Percentiles rank a stretch among this genome's conserved stretches.
phyloP scores from a whole-genome alignment of 306 rosid genomes.

The Trifolium pratense region DNA sequence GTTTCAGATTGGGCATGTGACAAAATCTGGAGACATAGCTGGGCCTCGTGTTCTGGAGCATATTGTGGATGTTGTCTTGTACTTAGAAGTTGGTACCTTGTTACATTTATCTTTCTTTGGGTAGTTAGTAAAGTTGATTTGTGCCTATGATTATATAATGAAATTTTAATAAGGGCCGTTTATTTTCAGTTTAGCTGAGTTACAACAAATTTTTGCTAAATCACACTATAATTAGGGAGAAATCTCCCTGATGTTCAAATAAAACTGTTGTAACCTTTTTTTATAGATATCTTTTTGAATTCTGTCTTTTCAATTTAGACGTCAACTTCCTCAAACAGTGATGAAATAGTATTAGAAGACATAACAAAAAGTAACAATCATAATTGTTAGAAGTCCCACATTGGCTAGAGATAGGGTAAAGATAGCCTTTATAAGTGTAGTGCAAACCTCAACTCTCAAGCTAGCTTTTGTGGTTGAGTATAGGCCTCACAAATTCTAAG shows the following conservation, averaged over 20 bases:
- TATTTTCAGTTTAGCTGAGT: conserved; percentile 37
- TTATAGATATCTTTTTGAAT: background rate
- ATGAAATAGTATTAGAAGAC: conserved; percentile 3
- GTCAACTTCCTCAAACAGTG: conserved; percentile 8
- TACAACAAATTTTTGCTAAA: background rate
- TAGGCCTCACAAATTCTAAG: too few species aligned
- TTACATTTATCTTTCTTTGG: conserved; percentile 42
- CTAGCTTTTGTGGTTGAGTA: too few species aligned
- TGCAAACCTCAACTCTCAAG: too few species aligned
- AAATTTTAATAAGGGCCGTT: background rate
- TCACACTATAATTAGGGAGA: background rate
- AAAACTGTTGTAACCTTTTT: background rate
- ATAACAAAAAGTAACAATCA: background rate
- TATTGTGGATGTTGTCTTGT: conserved; percentile 89
- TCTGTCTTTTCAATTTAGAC: conserved; percentile 25
- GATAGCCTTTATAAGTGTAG: too few species aligned
- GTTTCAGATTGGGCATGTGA: conserved; percentile 88
- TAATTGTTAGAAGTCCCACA: too few species aligned
- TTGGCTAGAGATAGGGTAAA: too few species aligned
- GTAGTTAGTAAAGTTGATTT: conserved; percentile 39
- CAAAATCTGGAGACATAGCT: conserved; percentile 90
- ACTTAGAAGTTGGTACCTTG: conserved; percentile 88
- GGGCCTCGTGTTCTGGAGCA: conserved; percentile 97
- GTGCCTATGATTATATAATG: conserved; percentile 34
- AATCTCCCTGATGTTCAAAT: conserved; percentile 21